These are phyloP conservation scores for Microdochium nivale DNA, from an alignment of 2,329 filamentous ascomycete genomes.

Conservation along the genomic window DNA sequence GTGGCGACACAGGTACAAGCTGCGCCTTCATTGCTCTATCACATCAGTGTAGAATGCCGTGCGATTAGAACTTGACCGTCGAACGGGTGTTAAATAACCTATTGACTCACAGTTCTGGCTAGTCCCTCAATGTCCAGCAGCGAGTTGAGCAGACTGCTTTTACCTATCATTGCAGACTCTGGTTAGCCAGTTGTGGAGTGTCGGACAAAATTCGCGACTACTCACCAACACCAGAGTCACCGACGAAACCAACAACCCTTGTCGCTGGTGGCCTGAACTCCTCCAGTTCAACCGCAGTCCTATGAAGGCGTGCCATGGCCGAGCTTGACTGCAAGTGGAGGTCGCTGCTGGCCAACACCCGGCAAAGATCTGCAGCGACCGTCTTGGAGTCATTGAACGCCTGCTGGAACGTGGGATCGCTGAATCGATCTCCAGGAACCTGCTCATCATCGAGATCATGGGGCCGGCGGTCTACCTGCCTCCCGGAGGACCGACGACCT, in stretches of 20 bases:
- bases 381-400: constrained; percentile 22
- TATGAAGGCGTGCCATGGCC: constrained; percentile 24
- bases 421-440: constrained; percentile 24
- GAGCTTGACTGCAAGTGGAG: constrained; percentile 28
- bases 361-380: constrained; percentile 18
- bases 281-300: constrained; percentile 21
- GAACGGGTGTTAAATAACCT: too few relatives aligned
- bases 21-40: constrained; percentile 31
- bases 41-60: neutral
- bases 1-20: constrained; percentile 40
- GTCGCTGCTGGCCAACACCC: constrained; percentile 22
- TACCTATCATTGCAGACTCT: constrained; percentile 20
- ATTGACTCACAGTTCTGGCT: constrained; percentile 29
- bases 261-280: constrained; percentile 27
- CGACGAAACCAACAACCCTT: constrained; percentile 35
- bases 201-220: neutral
- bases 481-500: neutral
- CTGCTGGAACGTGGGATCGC: constrained; percentile 23
- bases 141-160: constrained; percentile 41
- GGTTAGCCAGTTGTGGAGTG: neutral
- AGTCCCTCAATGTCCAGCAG: constrained; percentile 30
- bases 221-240: constrained; percentile 37
- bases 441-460: constrained; percentile 19
- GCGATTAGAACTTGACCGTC: neutral
- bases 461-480: neutral